Percentiles rank a stretch among this genome's conserved stretches.
Conservation (phyloP, 179 eudicot genomes). For the Patellifolia procumbens region DNA sequence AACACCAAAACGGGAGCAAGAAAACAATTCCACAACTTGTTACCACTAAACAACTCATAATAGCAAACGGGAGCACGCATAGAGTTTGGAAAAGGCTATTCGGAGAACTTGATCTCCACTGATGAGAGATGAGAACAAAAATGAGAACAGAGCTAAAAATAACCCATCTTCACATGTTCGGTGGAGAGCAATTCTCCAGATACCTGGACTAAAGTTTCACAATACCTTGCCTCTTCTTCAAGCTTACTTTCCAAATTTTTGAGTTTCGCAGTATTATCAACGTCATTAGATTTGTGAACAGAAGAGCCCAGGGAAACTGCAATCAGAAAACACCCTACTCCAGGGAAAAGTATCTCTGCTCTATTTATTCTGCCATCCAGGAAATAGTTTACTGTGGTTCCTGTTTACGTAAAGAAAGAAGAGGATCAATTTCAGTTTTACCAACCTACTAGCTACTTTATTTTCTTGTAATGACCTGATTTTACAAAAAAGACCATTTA, state of each 20-base stretch:
- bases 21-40: not conserved
- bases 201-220: not conserved
- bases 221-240: conserved; percentile 36
- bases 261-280: conserved; percentile 37
- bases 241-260: conserved; percentile 15
- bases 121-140: too few species aligned
- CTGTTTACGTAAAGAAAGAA: conserved; percentile 15
- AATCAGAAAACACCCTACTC: conserved; percentile 42
- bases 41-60: too few species aligned
- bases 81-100: not conserved
- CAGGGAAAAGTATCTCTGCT: conserved; percentile 42
- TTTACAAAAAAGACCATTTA: too few species aligned
- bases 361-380: conserved; percentile 40
- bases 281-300: conserved; percentile 35
- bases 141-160: too few species aligned
- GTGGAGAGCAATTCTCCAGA: not conserved
- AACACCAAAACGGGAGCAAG: not conserved
- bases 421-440: conserved; percentile 2
- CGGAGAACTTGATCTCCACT: too few species aligned
- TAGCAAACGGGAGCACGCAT: not conserved
- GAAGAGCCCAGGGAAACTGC: conserved; percentile 40
- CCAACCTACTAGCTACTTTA: not conserved
- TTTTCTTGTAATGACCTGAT: too few species aligned
- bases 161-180: too few species aligned
- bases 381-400: conserved; percentile 42